Evolutionary conservation across 805 yeast species (phyloP).

Genomic region (Candida anglica): DNA sequence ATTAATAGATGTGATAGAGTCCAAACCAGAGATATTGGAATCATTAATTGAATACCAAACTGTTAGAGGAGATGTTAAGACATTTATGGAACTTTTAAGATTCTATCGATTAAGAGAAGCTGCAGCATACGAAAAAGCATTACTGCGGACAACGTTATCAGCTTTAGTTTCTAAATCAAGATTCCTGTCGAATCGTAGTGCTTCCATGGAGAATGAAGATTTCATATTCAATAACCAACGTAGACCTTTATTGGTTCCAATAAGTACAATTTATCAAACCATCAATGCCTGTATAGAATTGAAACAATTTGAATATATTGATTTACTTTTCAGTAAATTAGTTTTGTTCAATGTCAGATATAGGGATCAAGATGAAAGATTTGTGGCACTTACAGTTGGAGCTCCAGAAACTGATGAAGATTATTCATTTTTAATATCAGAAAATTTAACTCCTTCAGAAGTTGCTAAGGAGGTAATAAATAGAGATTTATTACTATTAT

Average conservation of each 20-base stretch:
- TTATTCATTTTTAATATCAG: constrained; percentile 9
- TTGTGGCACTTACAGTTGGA: constrained; percentile 4
- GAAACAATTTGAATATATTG: constrained; percentile 23
- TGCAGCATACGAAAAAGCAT: constrained; percentile 15
- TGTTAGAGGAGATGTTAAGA: constrained; percentile 11
- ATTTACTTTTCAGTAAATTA: constrained; percentile 28
- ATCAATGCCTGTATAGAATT: constrained; percentile 26
- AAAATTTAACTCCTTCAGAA: constrained; percentile 8
- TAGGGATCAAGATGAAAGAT: neutral
- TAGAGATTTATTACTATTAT: constrained; percentile 15
- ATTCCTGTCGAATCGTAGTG: constrained; percentile 6
- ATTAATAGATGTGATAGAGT: constrained; percentile 20
- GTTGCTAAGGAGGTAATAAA: constrained; percentile 16
- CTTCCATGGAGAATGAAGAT: constrained; percentile 4
- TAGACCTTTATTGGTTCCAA: constrained; percentile 13
- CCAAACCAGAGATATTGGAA: constrained; percentile 25
- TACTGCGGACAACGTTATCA: constrained; percentile 14
- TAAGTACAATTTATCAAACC: constrained; percentile 19
- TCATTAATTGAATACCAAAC: constrained; percentile 23
- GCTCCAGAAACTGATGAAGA: neutral
- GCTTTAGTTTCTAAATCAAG: constrained; percentile 24
- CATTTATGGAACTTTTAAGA: constrained; percentile 21
- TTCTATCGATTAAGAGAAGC: constrained; percentile 23
- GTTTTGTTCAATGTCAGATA: constrained; percentile 19
- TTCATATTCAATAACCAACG: constrained; percentile 9